These are phyloP conservation scores for Irpex lacteus DNA, from an alignment of 1,284 basidiomycete genomes.

Conservation along the genomic window DNA sequence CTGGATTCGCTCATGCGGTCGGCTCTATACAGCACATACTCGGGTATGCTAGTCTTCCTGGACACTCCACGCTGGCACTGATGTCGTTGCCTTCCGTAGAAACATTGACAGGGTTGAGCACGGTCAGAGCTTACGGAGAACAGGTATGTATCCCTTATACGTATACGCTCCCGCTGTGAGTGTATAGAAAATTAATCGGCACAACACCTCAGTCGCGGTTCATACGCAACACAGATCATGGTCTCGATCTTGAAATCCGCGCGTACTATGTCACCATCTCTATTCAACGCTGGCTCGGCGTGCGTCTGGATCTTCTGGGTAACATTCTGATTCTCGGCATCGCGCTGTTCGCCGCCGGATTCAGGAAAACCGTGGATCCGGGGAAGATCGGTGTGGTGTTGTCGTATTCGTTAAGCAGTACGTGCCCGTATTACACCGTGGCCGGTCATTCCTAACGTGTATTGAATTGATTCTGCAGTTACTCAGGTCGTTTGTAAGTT, in stretches of 20 bases:
- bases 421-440: constrained; percentile 25
- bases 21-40: constrained; percentile 56
- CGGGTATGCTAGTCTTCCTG: constrained; percentile 24
- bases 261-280: constrained; percentile 79
- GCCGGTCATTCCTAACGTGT: neutral
- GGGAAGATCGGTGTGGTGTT: constrained; percentile 60
- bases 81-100: constrained; percentile 33
- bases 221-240: constrained; percentile 41
- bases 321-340: constrained; percentile 74
- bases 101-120: constrained; percentile 60
- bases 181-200: too few species aligned
- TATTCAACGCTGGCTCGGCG: constrained; percentile 58
- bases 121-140: constrained; percentile 59
- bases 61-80: neutral
- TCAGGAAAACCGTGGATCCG: constrained; percentile 46
- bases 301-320: constrained; percentile 69
- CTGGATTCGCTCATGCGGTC: constrained; percentile 71
- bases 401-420: constrained; percentile 60
- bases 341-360: constrained; percentile 62
- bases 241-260: constrained; percentile 62
- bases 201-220: constrained; percentile 35
- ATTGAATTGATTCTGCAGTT: constrained; percentile 33
- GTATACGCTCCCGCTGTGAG: too few species aligned
- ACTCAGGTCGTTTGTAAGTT: constrained; percentile 53
- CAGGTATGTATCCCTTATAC: constrained; percentile 22